These are phyloP conservation scores for Arachnomyces sp. DNA, from an alignment of 2,329 filamentous ascomycete species.

Conservation along the genomic window DNA sequence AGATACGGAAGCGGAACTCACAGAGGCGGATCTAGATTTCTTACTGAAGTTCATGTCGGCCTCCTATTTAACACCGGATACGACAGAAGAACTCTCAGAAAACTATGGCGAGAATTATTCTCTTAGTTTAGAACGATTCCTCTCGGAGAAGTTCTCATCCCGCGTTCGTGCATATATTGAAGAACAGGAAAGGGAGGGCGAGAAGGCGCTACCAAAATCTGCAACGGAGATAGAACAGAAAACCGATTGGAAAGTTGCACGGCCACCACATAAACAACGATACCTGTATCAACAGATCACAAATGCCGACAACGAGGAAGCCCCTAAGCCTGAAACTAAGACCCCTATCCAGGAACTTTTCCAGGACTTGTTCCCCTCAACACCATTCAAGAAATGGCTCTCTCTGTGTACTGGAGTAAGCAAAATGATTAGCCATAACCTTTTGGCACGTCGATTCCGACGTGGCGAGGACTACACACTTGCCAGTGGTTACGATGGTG, in stretches of 20 bases:
- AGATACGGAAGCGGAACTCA: slow-evolving; percentile 51
- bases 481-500: slow-evolving; percentile 69
- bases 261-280: slow-evolving; percentile 90
- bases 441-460: slow-evolving; percentile 81
- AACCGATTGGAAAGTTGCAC: slow-evolving; percentile 65
- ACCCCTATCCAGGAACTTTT: slow-evolving; percentile 65
- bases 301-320: slow-evolving; percentile 22
- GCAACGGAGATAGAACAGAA: slow-evolving; percentile 52
- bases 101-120: slow-evolving; percentile 78
- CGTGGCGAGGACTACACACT: slow-evolving; percentile 85
- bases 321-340: slow-evolving; percentile 36
- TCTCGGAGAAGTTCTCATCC: slow-evolving; percentile 69
- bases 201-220: slow-evolving; percentile 31
- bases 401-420: slow-evolving; percentile 68
- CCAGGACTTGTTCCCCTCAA: slow-evolving; percentile 73
- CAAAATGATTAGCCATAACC: slow-evolving; percentile 60
- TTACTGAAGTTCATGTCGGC: slow-evolving; percentile 84
- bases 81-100: slow-evolving; percentile 70
- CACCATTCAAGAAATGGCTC: slow-evolving; percentile 84
- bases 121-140: slow-evolving; percentile 70
- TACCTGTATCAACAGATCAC: slow-evolving; percentile 68
- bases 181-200: slow-evolving; percentile 48
- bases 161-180: slow-evolving; percentile 66
- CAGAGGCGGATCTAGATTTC: slow-evolving; percentile 78
- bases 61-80: slow-evolving; percentile 85